These are phyloP conservation scores for Geosmithia putterillii DNA, from an alignment of 2,329 filamentous ascomycete genomes.

Conservation along the genomic window DNA sequence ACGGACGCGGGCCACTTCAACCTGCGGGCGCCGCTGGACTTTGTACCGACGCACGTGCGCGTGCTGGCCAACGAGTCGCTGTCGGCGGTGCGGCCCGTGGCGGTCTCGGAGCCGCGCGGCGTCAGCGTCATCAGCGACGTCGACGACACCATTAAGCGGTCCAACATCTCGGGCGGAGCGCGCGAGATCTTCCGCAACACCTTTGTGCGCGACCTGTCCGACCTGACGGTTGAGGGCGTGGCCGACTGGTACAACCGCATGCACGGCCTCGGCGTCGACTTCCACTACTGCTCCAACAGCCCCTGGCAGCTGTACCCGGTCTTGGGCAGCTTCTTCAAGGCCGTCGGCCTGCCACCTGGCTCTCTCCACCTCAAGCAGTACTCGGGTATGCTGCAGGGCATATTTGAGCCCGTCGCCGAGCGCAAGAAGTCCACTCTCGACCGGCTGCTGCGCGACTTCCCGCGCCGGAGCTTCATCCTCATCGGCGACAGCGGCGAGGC, in stretches of 20 bases:
- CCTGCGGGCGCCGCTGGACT: constrained; percentile 69
- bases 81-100: constrained; percentile 67
- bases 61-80: constrained; percentile 78
- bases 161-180: constrained; percentile 75
- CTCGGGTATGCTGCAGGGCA: constrained; percentile 91
- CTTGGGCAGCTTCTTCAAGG: constrained; percentile 70
- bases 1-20: constrained; percentile 84
- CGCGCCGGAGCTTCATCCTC: constrained; percentile 75
- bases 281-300: constrained; percentile 99
- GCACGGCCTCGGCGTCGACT: constrained; percentile 65
- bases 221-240: constrained; percentile 77
- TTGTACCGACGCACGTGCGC: constrained; percentile 79
- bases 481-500: constrained; percentile 95
- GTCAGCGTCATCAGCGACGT: constrained; percentile 95
- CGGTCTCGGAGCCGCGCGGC: constrained; percentile 64
- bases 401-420: constrained; percentile 95
- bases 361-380: constrained; percentile 96
- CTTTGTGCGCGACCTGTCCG: constrained; percentile 74
- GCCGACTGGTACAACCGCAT: constrained; percentile 78
- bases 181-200: constrained; percentile 95
- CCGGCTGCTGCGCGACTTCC: constrained; percentile 79
- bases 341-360: constrained; percentile 69
- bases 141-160: constrained; percentile 94
- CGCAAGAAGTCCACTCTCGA: constrained; percentile 83
- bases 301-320: constrained; percentile 96